Percentiles rank a stretch among this genome's conserved stretches.
phyloP scores from a whole-genome alignment of 2,329 filamentous ascomycete species.

The Pyricularia pennisetigena region DNA sequence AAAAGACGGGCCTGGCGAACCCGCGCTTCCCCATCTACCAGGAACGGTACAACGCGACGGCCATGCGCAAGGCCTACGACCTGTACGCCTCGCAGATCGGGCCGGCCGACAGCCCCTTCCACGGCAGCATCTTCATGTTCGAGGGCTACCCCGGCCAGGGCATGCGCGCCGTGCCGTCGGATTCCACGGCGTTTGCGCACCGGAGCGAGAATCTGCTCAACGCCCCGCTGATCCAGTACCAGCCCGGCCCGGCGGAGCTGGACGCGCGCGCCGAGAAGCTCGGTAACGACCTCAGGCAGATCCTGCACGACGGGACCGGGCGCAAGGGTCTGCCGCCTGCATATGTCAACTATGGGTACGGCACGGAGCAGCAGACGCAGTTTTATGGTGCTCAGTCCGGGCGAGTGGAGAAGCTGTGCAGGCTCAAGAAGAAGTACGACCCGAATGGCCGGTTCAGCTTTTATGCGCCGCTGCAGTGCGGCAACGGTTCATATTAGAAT shows the following conservation, averaged over 20 bases:
- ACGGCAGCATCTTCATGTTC: slow-evolving; percentile 37
- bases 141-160: slow-evolving; percentile 41
- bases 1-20: slow-evolving; percentile 28
- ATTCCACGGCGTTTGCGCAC: slow-evolving; percentile 33
- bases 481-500: background rate
- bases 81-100: slow-evolving; percentile 19
- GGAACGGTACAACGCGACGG: slow-evolving; percentile 22
- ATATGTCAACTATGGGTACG: slow-evolving; percentile 44
- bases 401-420: slow-evolving; percentile 32
- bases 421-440: slow-evolving; percentile 39
- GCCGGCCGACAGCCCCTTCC: slow-evolving; percentile 16
- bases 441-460: slow-evolving; percentile 32
- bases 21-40: slow-evolving; percentile 34
- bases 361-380: slow-evolving; percentile 27
- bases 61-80: slow-evolving; percentile 20
- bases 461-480: slow-evolving; percentile 22
- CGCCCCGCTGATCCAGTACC: slow-evolving; percentile 26
- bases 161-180: slow-evolving; percentile 24
- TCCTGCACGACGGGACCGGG: slow-evolving; percentile 24
- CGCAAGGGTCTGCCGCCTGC: slow-evolving; percentile 19
- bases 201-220: slow-evolving; percentile 32
- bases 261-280: slow-evolving; percentile 22
- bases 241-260: slow-evolving; percentile 15
- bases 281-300: slow-evolving; percentile 26
- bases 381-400: slow-evolving; percentile 35